Percentiles rank a stretch among this genome's conserved stretches.
These are phyloP conservation scores for Pseudogymnoascus sp. DNA, from an alignment of 2,329 filamentous ascomycete species.

Conservation along the genomic window DNA sequence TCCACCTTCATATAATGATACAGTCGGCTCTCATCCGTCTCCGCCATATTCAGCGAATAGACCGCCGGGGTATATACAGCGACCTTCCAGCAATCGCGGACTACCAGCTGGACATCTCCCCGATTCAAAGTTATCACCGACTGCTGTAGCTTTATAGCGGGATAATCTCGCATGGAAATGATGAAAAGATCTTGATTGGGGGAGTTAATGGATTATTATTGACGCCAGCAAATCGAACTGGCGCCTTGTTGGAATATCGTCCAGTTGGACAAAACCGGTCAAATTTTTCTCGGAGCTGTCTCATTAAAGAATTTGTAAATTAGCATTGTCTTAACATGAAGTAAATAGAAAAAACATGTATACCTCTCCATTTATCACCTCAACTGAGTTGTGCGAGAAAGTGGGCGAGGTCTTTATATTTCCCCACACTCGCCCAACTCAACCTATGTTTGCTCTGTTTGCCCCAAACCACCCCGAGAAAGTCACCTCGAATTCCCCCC, in stretches of 20 bases:
- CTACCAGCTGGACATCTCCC: neutral
- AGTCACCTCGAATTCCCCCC: neutral
- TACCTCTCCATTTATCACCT: neutral
- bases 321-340: neutral
- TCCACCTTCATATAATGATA: neutral
- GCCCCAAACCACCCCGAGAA: neutral
- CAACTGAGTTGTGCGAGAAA: neutral
- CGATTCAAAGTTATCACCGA: neutral
- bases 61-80: neutral
- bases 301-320: neutral
- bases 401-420: neutral
- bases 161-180: neutral
- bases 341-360: neutral
- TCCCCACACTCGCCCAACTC: neutral
- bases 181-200: neutral
- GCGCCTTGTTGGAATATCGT: neutral
- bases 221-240: neutral
- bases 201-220: neutral
- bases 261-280: neutral
- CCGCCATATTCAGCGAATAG: neutral
- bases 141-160: neutral
- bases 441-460: neutral
- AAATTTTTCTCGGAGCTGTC: neutral
- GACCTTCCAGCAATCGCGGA: neutral
- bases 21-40: neutral